These are phyloP conservation scores for Trichoderma pleuroti DNA, from an alignment of 2,329 filamentous ascomycete species.

Conservation along the genomic window DNA sequence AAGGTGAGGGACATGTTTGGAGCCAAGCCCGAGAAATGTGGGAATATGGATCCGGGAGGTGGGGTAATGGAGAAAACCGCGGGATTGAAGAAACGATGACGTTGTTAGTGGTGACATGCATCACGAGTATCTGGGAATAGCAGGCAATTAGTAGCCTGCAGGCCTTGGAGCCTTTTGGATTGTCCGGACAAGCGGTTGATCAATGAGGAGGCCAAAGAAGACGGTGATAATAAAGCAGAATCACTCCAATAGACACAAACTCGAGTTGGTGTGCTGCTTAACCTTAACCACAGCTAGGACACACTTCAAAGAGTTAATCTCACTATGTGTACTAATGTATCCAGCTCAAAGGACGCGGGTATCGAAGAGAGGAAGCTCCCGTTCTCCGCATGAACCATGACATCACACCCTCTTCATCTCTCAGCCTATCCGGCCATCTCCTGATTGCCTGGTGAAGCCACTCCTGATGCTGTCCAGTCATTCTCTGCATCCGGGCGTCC, in stretches of 20 bases:
- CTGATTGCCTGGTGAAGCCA: conserved; percentile 4
- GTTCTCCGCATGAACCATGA: conserved; percentile 2
- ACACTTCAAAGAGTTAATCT: not conserved
- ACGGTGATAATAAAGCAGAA: not conserved
- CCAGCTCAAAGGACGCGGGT: not conserved
- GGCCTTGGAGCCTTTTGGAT: not conserved
- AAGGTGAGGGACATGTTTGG: not conserved
- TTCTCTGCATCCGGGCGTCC: not conserved
- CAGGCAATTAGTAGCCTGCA: not conserved
- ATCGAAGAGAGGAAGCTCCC: not conserved
- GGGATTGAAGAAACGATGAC: not conserved
- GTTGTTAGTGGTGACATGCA: not conserved
- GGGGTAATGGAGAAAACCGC: not conserved
- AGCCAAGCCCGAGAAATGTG: not conserved
- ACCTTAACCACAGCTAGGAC: not conserved
- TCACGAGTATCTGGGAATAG: not conserved
- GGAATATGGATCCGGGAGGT: not conserved
- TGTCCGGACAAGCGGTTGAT: not conserved
- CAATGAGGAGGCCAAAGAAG: not conserved
- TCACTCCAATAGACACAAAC: not conserved
- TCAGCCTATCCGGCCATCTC: not conserved
- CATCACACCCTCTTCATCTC: not conserved
- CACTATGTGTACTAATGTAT: not conserved
- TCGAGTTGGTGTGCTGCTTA: not conserved
- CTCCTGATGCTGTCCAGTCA: not conserved